Conservation (phyloP, 176 grass and related monocot species). For the Raddia distichophylla region DNA sequence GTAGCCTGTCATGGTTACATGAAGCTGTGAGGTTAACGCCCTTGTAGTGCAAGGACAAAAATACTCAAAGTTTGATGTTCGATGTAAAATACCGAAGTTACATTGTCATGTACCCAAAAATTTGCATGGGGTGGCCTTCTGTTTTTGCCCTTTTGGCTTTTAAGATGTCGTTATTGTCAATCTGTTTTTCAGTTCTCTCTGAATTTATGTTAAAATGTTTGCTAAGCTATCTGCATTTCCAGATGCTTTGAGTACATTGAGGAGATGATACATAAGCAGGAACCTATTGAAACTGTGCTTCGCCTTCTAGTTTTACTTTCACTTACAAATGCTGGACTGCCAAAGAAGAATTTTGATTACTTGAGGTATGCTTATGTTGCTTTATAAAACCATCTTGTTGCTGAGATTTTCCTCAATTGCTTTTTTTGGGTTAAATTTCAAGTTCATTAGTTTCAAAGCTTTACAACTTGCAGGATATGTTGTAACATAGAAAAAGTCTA, state of each 20-base stretch:
- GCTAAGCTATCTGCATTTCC: conserved; percentile 33
- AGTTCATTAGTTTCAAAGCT: conserved; percentile 3
- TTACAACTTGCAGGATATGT: background rate
- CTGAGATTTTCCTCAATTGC: background rate
- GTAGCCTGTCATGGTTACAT: background rate
- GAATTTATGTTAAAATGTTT: conserved; percentile 25
- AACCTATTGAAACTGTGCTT: conserved; percentile 79
- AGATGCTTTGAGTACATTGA: conserved; percentile 99
- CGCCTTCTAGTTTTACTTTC: conserved; percentile 91
- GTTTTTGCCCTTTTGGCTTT: background rate
- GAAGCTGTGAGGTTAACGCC: background rate
- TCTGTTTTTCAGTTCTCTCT: background rate
- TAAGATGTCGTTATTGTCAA: background rate
- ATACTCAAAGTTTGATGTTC: background rate
- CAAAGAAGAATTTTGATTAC: conserved; percentile 90
- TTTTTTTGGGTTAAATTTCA: conserved; percentile 26
- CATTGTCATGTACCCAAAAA: background rate
- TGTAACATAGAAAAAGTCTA: background rate
- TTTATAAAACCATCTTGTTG: conserved; percentile 11
- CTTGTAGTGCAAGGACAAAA: background rate
- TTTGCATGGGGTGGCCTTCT: background rate
- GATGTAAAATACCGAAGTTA: conserved; percentile 1
- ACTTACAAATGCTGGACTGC: conserved; percentile 88
- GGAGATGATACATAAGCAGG: conserved; percentile 98
- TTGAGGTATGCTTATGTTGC: conserved; percentile 63